These are phyloP conservation scores for Evernia prunastri DNA, from an alignment of 495 filamentous ascomycete species.

Conservation along the genomic window DNA sequence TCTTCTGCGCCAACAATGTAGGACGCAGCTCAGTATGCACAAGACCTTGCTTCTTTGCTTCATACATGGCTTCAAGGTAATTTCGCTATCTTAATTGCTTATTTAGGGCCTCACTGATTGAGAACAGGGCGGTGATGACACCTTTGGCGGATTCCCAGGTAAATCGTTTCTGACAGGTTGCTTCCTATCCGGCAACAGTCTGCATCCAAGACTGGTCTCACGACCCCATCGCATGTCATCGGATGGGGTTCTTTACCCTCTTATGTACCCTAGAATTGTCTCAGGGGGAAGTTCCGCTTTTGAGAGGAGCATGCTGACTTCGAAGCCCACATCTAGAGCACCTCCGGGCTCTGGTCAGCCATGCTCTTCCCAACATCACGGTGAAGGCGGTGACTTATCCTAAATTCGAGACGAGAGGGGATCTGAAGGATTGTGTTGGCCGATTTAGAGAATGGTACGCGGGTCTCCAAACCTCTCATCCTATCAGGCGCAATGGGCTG, in stretches of 20 bases:
- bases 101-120: slow-evolving; percentile 20
- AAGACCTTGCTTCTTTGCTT: slow-evolving; percentile 88
- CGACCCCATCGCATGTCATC: too few species aligned
- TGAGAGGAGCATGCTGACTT: not conserved
- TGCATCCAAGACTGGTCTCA: too few species aligned
- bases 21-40: slow-evolving; percentile 54
- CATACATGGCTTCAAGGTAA: slow-evolving; percentile 95
- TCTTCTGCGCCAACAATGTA: slow-evolving; percentile 8
- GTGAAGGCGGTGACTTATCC: slow-evolving; percentile 74
- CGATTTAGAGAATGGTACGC: slow-evolving; percentile 79
- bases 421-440: slow-evolving; percentile 70
- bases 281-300: not conserved
- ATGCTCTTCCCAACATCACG: slow-evolving; percentile 65
- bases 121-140: slow-evolving; percentile 74
- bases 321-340: slow-evolving; percentile 38
- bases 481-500: slow-evolving; percentile 2
- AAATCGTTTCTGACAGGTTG: not conserved
- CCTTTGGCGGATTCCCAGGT: slow-evolving; percentile 67
- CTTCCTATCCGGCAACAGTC: not conserved
- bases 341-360: slow-evolving; percentile 60
- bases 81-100: not conserved
- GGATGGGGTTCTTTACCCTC: too few species aligned
- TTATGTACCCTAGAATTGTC: too few species aligned
- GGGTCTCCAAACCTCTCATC: not conserved
- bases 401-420: slow-evolving; percentile 85